A percentile compares a stretch with the other conserved stretches of the same genome.
These are phyloP conservation scores for Rosa chinensis DNA, from an alignment of 306 rosid genomes.

Conservation along the genomic window DNA sequence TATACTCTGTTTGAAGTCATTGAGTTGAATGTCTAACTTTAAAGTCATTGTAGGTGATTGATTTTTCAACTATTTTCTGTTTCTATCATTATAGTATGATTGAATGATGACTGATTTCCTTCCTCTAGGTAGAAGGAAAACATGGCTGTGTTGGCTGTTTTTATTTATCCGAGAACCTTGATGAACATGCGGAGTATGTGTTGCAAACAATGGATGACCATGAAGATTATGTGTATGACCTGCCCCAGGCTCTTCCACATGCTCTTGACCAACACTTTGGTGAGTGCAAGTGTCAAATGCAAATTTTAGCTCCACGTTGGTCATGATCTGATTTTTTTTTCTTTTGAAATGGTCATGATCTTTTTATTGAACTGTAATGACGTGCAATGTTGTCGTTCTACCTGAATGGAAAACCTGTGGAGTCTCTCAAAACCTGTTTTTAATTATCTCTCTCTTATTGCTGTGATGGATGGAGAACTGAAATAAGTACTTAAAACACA, in stretches of 20 bases:
- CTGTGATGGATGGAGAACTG: not conserved
- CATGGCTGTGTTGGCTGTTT: slow-evolving; percentile 69
- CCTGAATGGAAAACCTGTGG: not conserved
- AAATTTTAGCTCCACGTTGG: not conserved
- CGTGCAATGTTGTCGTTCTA: not conserved
- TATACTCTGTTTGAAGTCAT: slow-evolving; percentile 4
- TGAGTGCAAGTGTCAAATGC: slow-evolving; percentile 45
- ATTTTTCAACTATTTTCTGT: slow-evolving; percentile 18
- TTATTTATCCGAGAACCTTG: slow-evolving; percentile 84
- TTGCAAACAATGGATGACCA: slow-evolving; percentile 42
- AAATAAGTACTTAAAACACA: not conserved
- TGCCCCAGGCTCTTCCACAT: slow-evolving; percentile 63
- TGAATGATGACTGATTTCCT: slow-evolving; percentile 23
- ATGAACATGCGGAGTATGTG: slow-evolving; percentile 51
- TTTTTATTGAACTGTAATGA: not conserved
- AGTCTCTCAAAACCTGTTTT: slow-evolving; percentile 1
- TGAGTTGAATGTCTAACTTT: not conserved
- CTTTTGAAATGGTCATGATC: not conserved
- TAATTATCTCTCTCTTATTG: not conserved
- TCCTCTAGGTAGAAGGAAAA: slow-evolving; percentile 74
- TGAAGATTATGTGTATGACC: slow-evolving; percentile 50
- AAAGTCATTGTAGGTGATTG: slow-evolving; percentile 1
- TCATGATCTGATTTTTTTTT: not conserved
- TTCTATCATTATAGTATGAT: not conserved
- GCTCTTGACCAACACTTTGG: slow-evolving; percentile 52